Conservation (phyloP, 192 early-diverging fungal genomes). For the Gryganskiella cystojenkinii region DNA sequence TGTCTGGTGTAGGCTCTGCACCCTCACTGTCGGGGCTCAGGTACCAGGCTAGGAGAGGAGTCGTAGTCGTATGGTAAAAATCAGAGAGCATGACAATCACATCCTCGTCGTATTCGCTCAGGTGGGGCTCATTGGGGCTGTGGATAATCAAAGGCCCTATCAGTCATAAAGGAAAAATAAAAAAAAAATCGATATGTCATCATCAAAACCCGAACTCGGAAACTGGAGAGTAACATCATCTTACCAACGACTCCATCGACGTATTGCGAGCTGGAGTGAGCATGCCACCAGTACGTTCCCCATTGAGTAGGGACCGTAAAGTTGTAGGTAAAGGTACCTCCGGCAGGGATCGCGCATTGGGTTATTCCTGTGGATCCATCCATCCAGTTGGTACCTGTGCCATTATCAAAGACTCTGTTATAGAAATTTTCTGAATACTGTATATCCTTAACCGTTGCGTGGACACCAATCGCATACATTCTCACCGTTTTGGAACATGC, state of each 20-base stretch:
- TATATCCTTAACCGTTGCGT: no score
- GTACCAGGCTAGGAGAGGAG: slow-evolving; percentile 45
- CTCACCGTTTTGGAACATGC: slow-evolving; percentile 56
- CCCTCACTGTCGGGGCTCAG: slow-evolving; percentile 41
- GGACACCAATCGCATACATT: no score
- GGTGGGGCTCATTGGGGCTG: slow-evolving; percentile 43
- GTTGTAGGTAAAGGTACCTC: slow-evolving; percentile 53
- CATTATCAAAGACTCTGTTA: not conserved
- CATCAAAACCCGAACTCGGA: no score
- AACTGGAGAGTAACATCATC: no score
- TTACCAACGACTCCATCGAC: slow-evolving; percentile 46
- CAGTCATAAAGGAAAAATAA: not conserved
- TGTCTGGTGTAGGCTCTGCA: slow-evolving; percentile 35
- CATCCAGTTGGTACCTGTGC: slow-evolving; percentile 54
- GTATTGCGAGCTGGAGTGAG: slow-evolving; percentile 52
- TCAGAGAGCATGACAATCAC: slow-evolving; percentile 54
- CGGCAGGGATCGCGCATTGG: slow-evolving; percentile 52
- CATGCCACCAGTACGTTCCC: slow-evolving; percentile 65
- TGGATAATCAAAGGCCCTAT: slow-evolving; percentile 39
- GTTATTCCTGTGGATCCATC: slow-evolving; percentile 59
- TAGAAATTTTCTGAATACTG: no score
- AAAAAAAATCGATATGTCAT: not conserved
- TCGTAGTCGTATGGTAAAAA: slow-evolving; percentile 42
- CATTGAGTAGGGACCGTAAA: slow-evolving; percentile 50
- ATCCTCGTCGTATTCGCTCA: slow-evolving; percentile 52